Base-by-base conservation (phyloP, 768 basidiomycete species). In the Roridomyces roridus region DNA sequence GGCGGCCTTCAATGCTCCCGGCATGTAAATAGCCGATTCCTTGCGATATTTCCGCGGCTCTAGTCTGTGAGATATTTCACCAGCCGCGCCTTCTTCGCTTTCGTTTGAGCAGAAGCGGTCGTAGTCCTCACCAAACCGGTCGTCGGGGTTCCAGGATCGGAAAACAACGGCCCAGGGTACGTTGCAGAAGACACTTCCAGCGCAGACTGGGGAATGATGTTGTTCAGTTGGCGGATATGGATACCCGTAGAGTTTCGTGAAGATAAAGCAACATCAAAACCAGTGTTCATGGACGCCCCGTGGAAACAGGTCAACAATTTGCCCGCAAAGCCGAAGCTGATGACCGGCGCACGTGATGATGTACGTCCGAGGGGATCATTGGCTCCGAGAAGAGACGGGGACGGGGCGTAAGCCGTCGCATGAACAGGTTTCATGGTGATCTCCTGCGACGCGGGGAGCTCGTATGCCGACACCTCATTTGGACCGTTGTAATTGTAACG, bases 251-350 rank as follows among this genome's bases (percentile, higher is more conserved):
- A 85, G 46, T 85, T 85, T 26, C 89, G 84, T 15, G 87, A 84
- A 12, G 88, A 84, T 23, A 92, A 75, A 2, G 90, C 87, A 44
- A 92, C 85, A 70, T 93, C 89, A 68, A 92, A 88, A 39, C 90
- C 88, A 18, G 88, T 85, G 69, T 79, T 85, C 68, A 89, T 70
- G 15, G 84, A 82, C 12, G 82, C 80, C 26, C 84, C 83, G 63
- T 92, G 94, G 77, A 96, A 97, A 70, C 92, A 96, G 8, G 92
- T 88, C 9, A 96, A 82, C 54, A 98, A 65, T 66, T 89, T 90
- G 11, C 96, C 96, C n/a, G 94, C 94, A 65, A 96, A 95, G 0
- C 96, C 96, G 65, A 98, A 97, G 59, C 86, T 89, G 50, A 96
- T 77, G 25, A 97, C 78, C 0, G 96, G 96, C 9, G 87, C 84